A percentile compares a stretch with the other conserved stretches of the same genome.
phyloP scores from a whole-genome alignment of 768 basidiomycete genomes.

The Leccinellum albellum region DNA sequence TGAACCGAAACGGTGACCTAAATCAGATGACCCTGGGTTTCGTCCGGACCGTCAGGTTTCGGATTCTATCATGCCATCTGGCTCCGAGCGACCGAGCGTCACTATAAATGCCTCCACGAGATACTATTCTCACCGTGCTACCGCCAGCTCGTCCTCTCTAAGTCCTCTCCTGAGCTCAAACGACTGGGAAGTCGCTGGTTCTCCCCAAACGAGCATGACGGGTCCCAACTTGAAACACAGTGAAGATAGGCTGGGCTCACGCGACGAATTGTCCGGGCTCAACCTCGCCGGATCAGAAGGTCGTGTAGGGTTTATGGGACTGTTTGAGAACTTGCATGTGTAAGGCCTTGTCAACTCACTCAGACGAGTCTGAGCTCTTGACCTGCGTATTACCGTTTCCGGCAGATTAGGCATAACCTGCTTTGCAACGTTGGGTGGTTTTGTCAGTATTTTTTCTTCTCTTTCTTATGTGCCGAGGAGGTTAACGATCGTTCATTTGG shows the following conservation, averaged over 20 bases:
- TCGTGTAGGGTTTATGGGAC: conserved; percentile 21
- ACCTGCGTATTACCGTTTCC: not conserved
- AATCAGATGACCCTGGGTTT: not conserved
- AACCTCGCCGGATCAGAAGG: conserved; percentile 19
- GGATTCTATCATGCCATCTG: not conserved
- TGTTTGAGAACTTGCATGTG: conserved; percentile 29
- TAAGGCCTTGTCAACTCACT: conserved; percentile 4
- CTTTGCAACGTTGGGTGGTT: conserved; percentile 32
- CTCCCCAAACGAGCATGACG: conserved; percentile 9
- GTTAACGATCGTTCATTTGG: not conserved
- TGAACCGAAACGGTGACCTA: not conserved
- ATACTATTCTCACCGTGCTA: not conserved
- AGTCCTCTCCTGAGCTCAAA: conserved; percentile 2
- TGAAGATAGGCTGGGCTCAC: not conserved
- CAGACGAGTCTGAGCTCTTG: not conserved
- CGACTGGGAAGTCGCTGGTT: conserved; percentile 4
- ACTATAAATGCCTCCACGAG: conserved; percentile 13
- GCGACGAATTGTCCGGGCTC: conserved; percentile 5
- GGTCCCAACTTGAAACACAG: not conserved
- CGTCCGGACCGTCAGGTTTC: not conserved
- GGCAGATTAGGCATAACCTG: conserved; percentile 29
- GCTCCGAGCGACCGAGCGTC: not conserved
- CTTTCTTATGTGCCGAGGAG: not conserved
- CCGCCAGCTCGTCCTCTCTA: conserved; percentile 14
- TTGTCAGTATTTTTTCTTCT: conserved; percentile 18